phyloP scores from a whole-genome alignment of 306 rosid genomes.

The Prunus dulcis region DNA sequence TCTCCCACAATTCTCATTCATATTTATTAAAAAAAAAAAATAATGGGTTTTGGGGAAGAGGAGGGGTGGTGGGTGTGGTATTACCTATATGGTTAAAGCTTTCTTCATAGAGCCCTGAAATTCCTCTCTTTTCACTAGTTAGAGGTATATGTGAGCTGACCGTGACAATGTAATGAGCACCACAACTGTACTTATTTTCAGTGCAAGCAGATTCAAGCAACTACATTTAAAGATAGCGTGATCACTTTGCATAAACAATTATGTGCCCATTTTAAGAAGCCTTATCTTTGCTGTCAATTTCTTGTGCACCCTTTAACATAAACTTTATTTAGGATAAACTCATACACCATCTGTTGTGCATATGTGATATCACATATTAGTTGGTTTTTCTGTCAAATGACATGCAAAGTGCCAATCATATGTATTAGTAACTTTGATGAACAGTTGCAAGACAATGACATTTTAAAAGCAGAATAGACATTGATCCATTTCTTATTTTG shows the following conservation, averaged over 20 bases:
- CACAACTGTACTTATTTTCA: neutral
- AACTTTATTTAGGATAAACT: neutral
- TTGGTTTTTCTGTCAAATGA: neutral
- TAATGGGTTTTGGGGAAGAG: neutral
- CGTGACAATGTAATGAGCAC: neutral
- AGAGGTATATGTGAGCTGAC: neutral
- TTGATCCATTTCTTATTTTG: constrained; percentile 5
- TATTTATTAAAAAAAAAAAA: neutral
- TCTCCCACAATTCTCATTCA: neutral
- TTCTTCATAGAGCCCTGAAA: neutral
- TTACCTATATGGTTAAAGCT: neutral
- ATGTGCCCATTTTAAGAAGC: neutral
- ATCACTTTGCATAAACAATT: neutral
- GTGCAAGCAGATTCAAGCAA: neutral
- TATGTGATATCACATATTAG: neutral
- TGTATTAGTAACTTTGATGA: neutral
- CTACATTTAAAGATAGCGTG: neutral
- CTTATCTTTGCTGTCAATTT: neutral
- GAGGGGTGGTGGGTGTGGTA: neutral
- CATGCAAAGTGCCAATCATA: neutral
- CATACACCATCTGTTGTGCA: neutral
- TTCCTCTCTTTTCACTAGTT: neutral
- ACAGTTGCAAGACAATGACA: neutral
- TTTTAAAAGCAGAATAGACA: neutral
- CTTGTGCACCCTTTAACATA: neutral